phyloP scores from a whole-genome alignment of 257 asterid species.

The Gardenia jasminoides region DNA sequence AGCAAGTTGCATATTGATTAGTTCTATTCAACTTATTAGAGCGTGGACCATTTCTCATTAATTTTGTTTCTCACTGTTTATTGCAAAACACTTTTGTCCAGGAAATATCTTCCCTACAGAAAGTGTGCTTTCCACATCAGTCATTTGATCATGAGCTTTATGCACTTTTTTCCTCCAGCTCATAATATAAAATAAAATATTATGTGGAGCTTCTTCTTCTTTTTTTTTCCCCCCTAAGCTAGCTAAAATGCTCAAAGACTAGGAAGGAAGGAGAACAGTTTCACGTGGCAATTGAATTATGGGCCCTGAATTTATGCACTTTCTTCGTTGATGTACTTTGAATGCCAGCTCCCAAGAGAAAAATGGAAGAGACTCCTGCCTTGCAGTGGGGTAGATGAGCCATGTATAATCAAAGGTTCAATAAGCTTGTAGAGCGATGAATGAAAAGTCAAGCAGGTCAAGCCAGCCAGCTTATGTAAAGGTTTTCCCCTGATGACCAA shows the following conservation, averaged over 20 bases:
- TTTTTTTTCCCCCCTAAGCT: too few relatives aligned
- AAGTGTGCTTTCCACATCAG: background rate
- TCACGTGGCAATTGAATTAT: constrained; percentile 6
- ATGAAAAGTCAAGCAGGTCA: background rate
- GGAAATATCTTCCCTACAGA: background rate
- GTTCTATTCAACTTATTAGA: background rate
- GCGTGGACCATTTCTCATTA: background rate
- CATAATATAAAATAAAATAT: background rate
- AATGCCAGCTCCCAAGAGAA: constrained; percentile 1
- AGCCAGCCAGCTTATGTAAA: background rate
- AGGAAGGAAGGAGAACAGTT: background rate
- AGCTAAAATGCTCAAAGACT: background rate
- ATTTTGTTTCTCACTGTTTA: background rate
- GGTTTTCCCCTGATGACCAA: background rate
- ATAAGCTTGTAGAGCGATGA: background rate
- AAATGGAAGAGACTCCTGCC: background rate
- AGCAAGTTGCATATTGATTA: too few relatives aligned
- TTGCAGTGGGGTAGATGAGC: background rate
- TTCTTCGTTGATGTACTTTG: background rate
- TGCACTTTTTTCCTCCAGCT: background rate
- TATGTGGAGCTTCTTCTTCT: too few relatives aligned
- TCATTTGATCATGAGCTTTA: background rate
- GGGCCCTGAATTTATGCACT: background rate
- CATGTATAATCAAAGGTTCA: background rate
- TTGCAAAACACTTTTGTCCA: background rate